A percentile compares a stretch with the other conserved stretches of the same genome.
Conservation (phyloP, 2,329 filamentous ascomycete species). For the Ascochyta koolunga region DNA sequence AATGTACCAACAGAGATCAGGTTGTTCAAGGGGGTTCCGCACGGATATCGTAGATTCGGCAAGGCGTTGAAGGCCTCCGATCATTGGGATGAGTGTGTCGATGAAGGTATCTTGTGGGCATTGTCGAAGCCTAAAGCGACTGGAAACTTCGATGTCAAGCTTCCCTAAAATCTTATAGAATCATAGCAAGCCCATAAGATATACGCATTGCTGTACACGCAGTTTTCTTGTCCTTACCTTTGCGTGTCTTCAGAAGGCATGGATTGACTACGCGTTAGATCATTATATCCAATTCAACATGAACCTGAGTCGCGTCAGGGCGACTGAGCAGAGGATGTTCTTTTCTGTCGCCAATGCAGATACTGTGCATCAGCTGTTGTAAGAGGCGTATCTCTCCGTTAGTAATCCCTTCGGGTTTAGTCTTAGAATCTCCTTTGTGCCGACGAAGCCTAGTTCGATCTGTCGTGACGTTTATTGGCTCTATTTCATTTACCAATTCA, state of each 20-base stretch:
- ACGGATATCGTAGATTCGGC: conserved; percentile 58
- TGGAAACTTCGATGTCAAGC: conserved; percentile 43
- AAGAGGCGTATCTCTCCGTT: neutral
- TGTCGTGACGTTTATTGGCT: neutral
- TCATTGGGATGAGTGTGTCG: conserved; percentile 53
- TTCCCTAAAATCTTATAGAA: conserved; percentile 1
- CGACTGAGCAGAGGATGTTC: neutral
- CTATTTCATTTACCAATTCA: neutral
- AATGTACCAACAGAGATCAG: conserved; percentile 58
- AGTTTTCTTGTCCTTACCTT: too few species aligned
- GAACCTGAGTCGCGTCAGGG: too few species aligned
- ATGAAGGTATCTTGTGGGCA: conserved; percentile 54
- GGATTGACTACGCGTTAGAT: too few species aligned
- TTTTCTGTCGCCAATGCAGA: neutral
- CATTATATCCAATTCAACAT: too few species aligned
- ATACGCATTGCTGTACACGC: too few species aligned
- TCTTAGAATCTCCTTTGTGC: neutral
- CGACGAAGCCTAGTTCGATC: neutral
- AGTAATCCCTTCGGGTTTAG: neutral
- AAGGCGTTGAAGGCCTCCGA: conserved; percentile 48
- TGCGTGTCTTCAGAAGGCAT: too few species aligned
- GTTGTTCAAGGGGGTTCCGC: conserved; percentile 61
- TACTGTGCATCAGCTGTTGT: neutral
- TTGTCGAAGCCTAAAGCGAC: conserved; percentile 44
- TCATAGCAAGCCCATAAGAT: neutral